Evolutionary conservation across 345 rosid species (phyloP), one percentile per base, ranked within the genome.

Genomic region (Moricandia moricandioides): DNA sequence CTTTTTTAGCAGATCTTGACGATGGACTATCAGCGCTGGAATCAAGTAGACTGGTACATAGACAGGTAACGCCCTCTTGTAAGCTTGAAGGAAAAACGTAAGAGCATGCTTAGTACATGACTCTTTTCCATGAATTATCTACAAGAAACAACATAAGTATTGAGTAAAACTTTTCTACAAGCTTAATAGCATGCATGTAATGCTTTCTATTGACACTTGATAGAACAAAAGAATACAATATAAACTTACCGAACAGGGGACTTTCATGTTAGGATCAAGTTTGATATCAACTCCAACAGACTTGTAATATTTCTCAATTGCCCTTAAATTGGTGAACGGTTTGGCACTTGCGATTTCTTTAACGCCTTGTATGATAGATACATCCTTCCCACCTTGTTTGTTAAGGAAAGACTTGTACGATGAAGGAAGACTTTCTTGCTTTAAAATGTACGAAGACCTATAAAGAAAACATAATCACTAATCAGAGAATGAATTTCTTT

Each of bases 1-100:
- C 98, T 93, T 88, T 87, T 90, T 83, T 47, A 77, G 61, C 63
- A 94, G 96, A 71, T 83, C 96, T 75, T 85, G 83, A 27, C 98
- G 97, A 85, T 94, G 98, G 71, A 94, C 95, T 76, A 94, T 88
- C 47, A 94, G 71, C 34, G 98, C 97, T 49, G 98, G 97, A 70
- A 94, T 62, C 70, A 94, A 78, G 85, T 94, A 94, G 26, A 94
- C 98, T 40, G 98, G 98, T 62, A 94, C 85, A 81, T 94, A 94
- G 5, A 94, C 96, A 5, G 95, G 96, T 67, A 94, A 62, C 7
- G 98, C 96, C 82, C 98, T 88, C 82, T 83, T 86, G 77, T 89
- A 91, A 58, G 92, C 95, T 86, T 94, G 80, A 82, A 85, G 43
- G 58, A 94, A 77, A 80, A 94, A 94, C 33, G 96, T 86, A 55